Evolutionary conservation across 306 rosid genomes (phyloP), one percentile per base, ranked within the genome.

Genomic region (Prinsepia uniflora): DNA sequence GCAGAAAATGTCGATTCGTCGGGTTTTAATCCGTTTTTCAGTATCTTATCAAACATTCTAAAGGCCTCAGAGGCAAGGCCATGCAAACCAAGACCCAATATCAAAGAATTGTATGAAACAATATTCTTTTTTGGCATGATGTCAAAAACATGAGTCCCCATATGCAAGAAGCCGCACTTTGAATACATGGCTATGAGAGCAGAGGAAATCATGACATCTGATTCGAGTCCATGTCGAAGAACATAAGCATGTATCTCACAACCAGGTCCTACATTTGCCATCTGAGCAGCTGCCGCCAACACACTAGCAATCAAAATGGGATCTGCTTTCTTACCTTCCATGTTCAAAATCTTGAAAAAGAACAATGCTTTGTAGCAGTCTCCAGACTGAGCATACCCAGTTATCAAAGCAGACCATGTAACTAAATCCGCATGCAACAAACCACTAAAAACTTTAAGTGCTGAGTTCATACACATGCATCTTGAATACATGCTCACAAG

Each of bases 401-500:
- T 70, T 67, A 94, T 86, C 62, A 94, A 87, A 74, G 94, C 87
- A 47, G 97, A 88, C 96, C 98, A 86, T 12, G 89, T 87, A 46
- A 94, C 88, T 76, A 90, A 87, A 87, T 90, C 98, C 53, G 92
- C 95, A 71, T 81, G 80, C 48, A 48, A 76, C 61, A 87, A 67
- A 76, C 86, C 78, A 63, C 79, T 48, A 76, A 94, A 94, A 58
- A 89, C 87, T 63, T 79, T 71, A 76, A 79, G 74, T 12, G 95
- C 97, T 1, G 83, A 90, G 59, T 56, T 74, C 83, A 87, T 82
- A 79, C 88, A 86, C 76, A 72, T 81, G 70, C 87, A 90, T 80
- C 94, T 88, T 7, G 92, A 87, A 83, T 90, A 94, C 96, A 87
- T 86, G 80, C 79, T 88, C 81, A 94, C 88, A 65, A 89, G 85